Conservation (phyloP, 169 alveolate genomes). For the Cystoisospora suis region DNA sequence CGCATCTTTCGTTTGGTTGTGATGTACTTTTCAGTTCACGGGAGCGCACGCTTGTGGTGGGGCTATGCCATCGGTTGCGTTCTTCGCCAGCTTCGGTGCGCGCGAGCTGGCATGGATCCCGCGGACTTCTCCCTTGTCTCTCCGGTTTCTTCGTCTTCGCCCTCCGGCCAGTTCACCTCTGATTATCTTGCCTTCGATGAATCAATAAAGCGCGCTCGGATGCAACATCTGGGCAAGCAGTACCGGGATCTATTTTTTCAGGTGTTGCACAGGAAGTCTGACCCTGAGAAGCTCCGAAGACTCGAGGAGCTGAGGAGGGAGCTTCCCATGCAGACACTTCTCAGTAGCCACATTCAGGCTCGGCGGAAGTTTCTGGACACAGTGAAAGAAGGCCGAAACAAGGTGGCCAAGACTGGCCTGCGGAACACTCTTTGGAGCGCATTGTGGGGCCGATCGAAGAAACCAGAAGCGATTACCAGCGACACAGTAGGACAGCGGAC, state of each 20-base stretch:
- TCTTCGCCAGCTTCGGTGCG: conserved; percentile 29
- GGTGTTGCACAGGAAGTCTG: neutral
- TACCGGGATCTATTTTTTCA: neutral
- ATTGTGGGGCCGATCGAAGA: neutral
- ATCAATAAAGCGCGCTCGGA: neutral
- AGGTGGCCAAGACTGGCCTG: neutral
- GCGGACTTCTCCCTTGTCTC: neutral
- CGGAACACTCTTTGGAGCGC: conserved; percentile 4
- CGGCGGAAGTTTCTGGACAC: neutral
- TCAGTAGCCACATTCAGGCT: conserved; percentile 25
- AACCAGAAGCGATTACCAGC: neutral
- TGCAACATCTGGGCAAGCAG: neutral
- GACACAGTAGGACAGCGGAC: no score
- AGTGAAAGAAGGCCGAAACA: neutral
- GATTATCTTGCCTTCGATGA: neutral
- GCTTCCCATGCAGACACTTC: conserved; percentile 20
- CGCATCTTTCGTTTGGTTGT: neutral
- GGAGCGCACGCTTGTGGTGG: conserved; percentile 29
- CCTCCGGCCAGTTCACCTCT: neutral
- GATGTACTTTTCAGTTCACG: neutral
- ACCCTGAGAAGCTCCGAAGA: neutral
- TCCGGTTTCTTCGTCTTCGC: neutral
- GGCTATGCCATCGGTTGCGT: conserved; percentile 29
- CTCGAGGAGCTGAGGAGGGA: neutral
- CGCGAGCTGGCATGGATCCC: conserved; percentile 5